Evolutionary conservation across 2,329 filamentous ascomycete genomes (phyloP), one percentile per base, ranked within the genome.

Genomic region (Fusarium sp.): DNA sequence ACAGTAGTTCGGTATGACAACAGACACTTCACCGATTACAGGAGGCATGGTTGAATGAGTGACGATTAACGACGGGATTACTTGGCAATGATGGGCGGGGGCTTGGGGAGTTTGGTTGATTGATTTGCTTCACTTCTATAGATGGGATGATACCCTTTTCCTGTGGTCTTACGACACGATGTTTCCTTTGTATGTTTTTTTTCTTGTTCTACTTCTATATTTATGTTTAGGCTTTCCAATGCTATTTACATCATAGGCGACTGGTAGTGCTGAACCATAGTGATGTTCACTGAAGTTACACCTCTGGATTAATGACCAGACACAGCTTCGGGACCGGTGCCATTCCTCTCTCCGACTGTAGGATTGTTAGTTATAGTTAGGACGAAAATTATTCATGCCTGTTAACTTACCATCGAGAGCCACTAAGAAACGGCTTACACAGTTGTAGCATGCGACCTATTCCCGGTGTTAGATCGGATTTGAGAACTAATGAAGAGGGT

Each of bases 361-460:
- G 20, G 23, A 54, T 51, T 41, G 64, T 82, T 71, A 81, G 77
- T 53, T 51, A 47, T 50, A 55, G 42, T 33, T 63, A 55, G 54
- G 47, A 23, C 47, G 44, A 58, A 65, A 37, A 64, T 44, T 31
- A 60, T 42, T 55, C 40, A 23, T 44, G 53, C 61, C n/a, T 23
- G 37, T 56, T 62, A 41, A 47, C 86, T 79, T 80, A 89, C 88
- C 92, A 80, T 97, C 90, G 57, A 97, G 78, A 15, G 93, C 93
- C 20, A 97, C 92, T 70, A 97, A 78, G 72, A 97, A 94, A 31
- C 93, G 86, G 77, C 91, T 94, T 16, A 97, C 92, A 75, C 92
- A 94, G 77, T 97, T 97, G 77, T 97, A 97, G 56, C 88, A 89
- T 13, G 91, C 92, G 70, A 88, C 78, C 84, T 86, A 28, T 23